phyloP scores from a whole-genome alignment of 1,284 basidiomycete species.

The Lentinula novae-zelandiae region DNA sequence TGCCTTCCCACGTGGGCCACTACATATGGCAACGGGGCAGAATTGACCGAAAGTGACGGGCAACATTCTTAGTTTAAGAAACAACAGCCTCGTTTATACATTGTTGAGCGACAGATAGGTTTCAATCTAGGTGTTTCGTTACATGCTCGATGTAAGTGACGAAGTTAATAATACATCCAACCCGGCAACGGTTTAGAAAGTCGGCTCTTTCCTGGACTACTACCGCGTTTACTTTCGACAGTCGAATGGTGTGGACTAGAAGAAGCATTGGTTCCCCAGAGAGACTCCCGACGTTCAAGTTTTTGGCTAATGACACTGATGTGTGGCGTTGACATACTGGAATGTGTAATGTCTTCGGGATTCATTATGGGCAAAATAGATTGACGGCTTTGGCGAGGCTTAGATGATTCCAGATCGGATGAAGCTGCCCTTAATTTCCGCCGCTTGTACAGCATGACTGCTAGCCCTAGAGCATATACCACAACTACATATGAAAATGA shows the following conservation, averaged over 20 bases:
- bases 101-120: neutral
- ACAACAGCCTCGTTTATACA: neutral
- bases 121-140: neutral
- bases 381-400: slow-evolving; percentile 10
- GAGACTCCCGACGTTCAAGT: neutral
- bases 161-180: slow-evolving; percentile 4
- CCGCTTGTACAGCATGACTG: slow-evolving; percentile 28
- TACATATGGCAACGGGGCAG: neutral
- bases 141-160: neutral
- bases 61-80: neutral
- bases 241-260: neutral
- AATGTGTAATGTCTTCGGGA: neutral
- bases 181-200: slow-evolving; percentile 10
- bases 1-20: neutral
- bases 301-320: neutral
- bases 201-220: neutral
- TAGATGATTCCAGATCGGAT: slow-evolving; percentile 16
- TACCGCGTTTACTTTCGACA: neutral
- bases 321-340: neutral
- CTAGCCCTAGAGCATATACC: slow-evolving; percentile 34
- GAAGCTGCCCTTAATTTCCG: slow-evolving; percentile 8
- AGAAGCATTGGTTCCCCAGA: neutral
- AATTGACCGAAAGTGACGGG: neutral
- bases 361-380: slow-evolving; percentile 21
- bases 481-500: slow-evolving; percentile 28